A percentile compares a stretch with the other conserved stretches of the same genome.
phyloP scores from a whole-genome alignment of 2,329 filamentous ascomycete genomes.

The Immersiporthe knoxdaviesiana region DNA sequence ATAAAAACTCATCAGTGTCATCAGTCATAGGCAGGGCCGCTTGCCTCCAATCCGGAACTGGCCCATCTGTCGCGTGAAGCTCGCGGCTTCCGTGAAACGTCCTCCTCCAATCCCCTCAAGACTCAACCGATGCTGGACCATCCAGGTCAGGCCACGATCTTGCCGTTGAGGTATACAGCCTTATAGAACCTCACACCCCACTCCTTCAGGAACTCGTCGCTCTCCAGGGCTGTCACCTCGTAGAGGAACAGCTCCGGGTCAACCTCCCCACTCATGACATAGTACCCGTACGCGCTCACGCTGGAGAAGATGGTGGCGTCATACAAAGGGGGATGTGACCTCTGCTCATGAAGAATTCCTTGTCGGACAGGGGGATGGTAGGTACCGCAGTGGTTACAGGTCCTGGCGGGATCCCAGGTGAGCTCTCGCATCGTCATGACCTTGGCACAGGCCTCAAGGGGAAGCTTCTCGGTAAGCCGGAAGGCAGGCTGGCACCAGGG shows the following conservation, averaged over 20 bases:
- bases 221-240: background rate
- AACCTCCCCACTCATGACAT: background rate
- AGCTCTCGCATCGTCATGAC: slow-evolving; percentile 17
- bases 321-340: background rate
- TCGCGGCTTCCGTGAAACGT: background rate
- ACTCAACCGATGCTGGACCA: background rate
- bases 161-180: background rate
- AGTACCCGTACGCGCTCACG: slow-evolving; percentile 1
- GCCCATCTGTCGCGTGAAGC: background rate
- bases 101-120: background rate
- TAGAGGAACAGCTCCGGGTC: background rate
- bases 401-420: slow-evolving; percentile 13
- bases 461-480: slow-evolving; percentile 12
- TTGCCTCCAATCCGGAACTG: background rate
- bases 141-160: background rate
- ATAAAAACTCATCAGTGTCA: background rate
- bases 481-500: slow-evolving; percentile 8
- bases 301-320: background rate
- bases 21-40: background rate
- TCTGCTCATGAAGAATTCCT: background rate
- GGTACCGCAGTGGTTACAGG: slow-evolving; percentile 2
- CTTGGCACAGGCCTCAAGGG: background rate
- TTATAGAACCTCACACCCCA: background rate
- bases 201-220: background rate
- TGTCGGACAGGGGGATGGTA: background rate